Conservation (phyloP, 179 eudicot species). For the Spinacia oleracea region DNA sequence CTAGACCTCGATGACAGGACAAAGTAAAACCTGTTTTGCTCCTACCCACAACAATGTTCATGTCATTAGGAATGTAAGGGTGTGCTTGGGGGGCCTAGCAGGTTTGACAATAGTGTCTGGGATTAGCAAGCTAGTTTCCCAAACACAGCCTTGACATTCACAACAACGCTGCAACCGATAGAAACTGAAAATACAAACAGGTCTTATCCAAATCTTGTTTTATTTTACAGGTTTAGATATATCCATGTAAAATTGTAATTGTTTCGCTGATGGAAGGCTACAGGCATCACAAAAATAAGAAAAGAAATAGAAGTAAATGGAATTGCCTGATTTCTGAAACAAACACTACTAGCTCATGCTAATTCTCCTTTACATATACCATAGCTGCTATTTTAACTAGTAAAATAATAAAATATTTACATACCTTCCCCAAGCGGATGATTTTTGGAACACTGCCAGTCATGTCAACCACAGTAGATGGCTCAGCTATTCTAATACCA, state of each 20-base stretch:
- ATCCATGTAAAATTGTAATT: background rate
- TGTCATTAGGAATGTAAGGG: background rate
- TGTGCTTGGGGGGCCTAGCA: background rate
- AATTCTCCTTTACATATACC: background rate
- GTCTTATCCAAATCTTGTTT: background rate
- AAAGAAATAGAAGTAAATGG: background rate
- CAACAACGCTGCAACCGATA: background rate
- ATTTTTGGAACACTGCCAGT: slow-evolving; percentile 63
- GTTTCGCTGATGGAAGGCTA: background rate
- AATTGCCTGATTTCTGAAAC: background rate
- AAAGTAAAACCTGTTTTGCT: background rate
- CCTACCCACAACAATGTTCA: background rate
- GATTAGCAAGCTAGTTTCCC: background rate
- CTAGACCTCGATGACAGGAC: background rate
- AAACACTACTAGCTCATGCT: background rate
- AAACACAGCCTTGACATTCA: background rate
- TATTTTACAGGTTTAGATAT: background rate
- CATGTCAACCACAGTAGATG: slow-evolving; percentile 94
- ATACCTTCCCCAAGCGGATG: slow-evolving; percentile 76
- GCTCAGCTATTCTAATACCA: slow-evolving; percentile 82
- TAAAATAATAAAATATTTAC: slow-evolving; percentile 7
- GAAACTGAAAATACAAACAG: background rate
- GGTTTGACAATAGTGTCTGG: background rate
- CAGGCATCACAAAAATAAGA: background rate
- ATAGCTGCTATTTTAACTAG: background rate